Conservation (phyloP, 805 yeast species). For the Grigorovia humatica region DNA sequence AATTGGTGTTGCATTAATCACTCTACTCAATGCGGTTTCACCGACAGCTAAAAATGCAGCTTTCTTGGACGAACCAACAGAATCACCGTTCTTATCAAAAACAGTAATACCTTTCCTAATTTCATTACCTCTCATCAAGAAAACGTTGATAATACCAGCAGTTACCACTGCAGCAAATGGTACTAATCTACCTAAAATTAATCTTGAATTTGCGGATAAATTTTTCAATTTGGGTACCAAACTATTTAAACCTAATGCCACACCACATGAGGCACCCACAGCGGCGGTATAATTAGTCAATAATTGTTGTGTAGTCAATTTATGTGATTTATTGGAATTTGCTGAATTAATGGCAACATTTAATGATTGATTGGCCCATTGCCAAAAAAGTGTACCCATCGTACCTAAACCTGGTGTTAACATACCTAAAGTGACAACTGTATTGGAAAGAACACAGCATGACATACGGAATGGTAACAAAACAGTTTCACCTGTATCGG, state of each 20-base stretch:
- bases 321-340: conserved; percentile 91
- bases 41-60: conserved; percentile 94
- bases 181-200: conserved; percentile 73
- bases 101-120: conserved; percentile 75
- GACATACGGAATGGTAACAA: conserved; percentile 95
- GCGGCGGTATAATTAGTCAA: conserved; percentile 75
- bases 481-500: conserved; percentile 93
- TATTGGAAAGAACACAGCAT: conserved; percentile 81
- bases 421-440: conserved; percentile 97
- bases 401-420: conserved; percentile 87
- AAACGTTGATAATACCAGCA: conserved; percentile 95
- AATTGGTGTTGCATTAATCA: conserved; percentile 91
- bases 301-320: conserved; percentile 69
- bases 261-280: conserved; percentile 89
- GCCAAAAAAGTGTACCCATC: conserved; percentile 93
- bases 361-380: conserved; percentile 90
- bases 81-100: conserved; percentile 52
- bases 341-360: conserved; percentile 96
- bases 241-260: conserved; percentile 86
- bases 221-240: conserved; percentile 76
- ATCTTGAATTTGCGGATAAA: conserved; percentile 57
- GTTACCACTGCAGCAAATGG: conserved; percentile 98
- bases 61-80: conserved; percentile 62
- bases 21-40: conserved; percentile 92
- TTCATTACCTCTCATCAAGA: conserved; percentile 92